Evolutionary conservation across 2,329 filamentous ascomycete genomes (phyloP).

Genomic region (Fusarium tjaetaba): DNA sequence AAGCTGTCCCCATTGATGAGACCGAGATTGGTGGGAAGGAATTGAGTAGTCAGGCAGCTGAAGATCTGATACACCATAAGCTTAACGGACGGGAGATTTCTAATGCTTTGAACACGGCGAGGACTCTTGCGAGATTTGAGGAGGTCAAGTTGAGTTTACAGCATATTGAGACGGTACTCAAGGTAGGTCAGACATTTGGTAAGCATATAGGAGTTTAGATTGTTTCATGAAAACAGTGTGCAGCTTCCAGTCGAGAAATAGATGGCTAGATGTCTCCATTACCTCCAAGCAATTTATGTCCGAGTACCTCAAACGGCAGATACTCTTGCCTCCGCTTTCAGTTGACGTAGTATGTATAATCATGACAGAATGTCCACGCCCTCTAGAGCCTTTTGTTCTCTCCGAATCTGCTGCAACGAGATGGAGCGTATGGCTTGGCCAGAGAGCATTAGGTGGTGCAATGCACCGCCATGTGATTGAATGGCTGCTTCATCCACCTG

Average conservation of each 20-base stretch:
- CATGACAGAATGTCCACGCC: not conserved
- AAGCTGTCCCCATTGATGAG: not conserved
- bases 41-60: not conserved
- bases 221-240: no score
- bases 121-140: not conserved
- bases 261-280: no score
- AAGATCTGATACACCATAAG: not conserved
- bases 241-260: no score
- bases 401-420: slow-evolving; percentile 27
- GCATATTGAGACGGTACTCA: not conserved
- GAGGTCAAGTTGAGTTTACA: not conserved
- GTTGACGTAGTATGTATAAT: not conserved
- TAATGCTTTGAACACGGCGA: not conserved
- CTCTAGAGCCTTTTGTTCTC: slow-evolving; percentile 16
- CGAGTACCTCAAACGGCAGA: no score
- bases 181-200: not conserved
- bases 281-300: no score
- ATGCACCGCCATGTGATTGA: slow-evolving; percentile 33
- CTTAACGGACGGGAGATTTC: not conserved
- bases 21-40: not conserved
- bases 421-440: slow-evolving; percentile 16
- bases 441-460: slow-evolving; percentile 24
- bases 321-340: no score
- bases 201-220: not conserved
- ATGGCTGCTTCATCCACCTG: slow-evolving; percentile 2